Conservation (phyloP, 2,329 filamentous ascomycete genomes). For the Ambrosiella cleistominuta region DNA sequence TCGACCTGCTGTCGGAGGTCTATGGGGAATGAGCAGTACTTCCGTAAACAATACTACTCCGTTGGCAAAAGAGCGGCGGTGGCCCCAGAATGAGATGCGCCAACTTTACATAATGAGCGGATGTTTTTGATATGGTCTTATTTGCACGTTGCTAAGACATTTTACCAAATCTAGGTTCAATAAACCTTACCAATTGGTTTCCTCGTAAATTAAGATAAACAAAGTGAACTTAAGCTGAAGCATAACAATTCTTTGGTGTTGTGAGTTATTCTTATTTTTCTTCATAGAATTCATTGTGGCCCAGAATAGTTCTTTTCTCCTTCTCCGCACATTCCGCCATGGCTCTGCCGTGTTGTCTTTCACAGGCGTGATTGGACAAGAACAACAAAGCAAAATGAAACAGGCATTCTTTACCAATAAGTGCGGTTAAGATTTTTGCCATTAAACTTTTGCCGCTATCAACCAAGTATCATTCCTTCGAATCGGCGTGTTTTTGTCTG, state of each 20-base stretch:
- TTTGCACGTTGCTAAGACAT: neutral
- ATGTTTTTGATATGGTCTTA: too few species aligned
- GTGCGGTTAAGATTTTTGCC: neutral
- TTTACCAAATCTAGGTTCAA: neutral
- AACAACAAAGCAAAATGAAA: neutral
- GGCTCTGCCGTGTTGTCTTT: neutral
- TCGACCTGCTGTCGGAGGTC: neutral
- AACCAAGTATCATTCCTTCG: neutral
- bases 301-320: constrained; percentile 3
- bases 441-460: constrained; percentile 1
- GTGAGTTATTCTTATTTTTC: neutral
- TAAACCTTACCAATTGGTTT: neutral
- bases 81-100: too few species aligned
- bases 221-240: neutral
- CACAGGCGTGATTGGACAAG: too few species aligned
- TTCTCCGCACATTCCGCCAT: neutral
- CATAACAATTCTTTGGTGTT: neutral
- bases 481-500: neutral
- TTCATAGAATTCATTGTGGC: constrained; percentile 2
- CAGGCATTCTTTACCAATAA: neutral
- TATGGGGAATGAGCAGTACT: neutral
- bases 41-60: neutral
- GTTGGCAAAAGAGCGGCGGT: neutral
- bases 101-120: too few species aligned
- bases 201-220: neutral